These are phyloP conservation scores for Syncephalastrum monosporum DNA, from an alignment of 371 early-diverging fungal genomes.

Conservation along the genomic window DNA sequence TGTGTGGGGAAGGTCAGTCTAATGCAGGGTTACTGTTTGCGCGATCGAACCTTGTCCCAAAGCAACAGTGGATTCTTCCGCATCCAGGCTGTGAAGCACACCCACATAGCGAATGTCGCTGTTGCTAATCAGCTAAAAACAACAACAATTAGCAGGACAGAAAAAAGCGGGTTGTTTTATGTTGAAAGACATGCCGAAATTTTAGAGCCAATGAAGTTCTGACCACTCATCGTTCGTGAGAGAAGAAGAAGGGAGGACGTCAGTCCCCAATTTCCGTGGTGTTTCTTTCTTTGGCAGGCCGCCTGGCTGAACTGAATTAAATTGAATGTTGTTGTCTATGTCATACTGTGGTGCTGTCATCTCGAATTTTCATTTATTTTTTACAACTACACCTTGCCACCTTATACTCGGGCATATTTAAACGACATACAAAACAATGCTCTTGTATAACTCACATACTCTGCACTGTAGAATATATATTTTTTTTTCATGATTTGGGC, in stretches of 20 bases:
- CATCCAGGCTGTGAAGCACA: conserved; percentile 84
- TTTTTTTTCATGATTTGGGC: too few relatives aligned
- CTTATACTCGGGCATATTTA: too few relatives aligned
- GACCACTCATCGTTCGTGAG: conserved; percentile 55
- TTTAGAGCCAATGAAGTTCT: conserved; percentile 71
- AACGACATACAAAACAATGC: too few relatives aligned
- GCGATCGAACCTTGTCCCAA: conserved; percentile 73
- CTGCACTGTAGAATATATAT: too few relatives aligned
- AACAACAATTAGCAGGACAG: conserved; percentile 1
- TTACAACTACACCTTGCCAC: too few relatives aligned
- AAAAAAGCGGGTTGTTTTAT: not conserved
- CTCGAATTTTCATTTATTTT: too few relatives aligned
- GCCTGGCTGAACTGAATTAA: too few relatives aligned
- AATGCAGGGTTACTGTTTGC: not conserved
- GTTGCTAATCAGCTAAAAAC: conserved; percentile 73
- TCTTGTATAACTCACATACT: too few relatives aligned
- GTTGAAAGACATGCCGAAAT: conserved; percentile 49
- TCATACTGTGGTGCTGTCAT: too few relatives aligned
- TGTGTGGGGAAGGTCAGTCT: conserved; percentile 12
- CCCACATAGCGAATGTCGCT: conserved; percentile 93
- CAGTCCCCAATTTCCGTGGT: too few relatives aligned
- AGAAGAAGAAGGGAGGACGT: conserved; percentile 6
- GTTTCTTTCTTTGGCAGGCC: too few relatives aligned
- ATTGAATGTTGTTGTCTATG: too few relatives aligned
- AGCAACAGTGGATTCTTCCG: conserved; percentile 87